phyloP scores from a whole-genome alignment of 2,329 filamentous ascomycete genomes.

The Sclerotiophoma versabilis region DNA sequence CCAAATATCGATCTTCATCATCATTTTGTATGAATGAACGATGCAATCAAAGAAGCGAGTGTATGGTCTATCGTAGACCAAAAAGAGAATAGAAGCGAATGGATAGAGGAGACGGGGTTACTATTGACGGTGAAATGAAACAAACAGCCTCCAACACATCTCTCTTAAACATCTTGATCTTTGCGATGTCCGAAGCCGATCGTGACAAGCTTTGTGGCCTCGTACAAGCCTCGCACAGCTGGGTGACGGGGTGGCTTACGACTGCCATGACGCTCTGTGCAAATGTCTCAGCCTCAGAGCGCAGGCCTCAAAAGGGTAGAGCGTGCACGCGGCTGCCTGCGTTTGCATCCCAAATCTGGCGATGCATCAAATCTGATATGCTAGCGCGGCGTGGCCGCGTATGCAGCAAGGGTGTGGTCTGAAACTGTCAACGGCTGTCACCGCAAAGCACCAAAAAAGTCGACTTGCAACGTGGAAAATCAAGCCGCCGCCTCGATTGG shows the following conservation, averaged over 20 bases:
- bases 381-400: constrained; percentile 14
- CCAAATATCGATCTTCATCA: constrained; percentile 10
- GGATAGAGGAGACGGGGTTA: not conserved
- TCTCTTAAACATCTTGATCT: not conserved
- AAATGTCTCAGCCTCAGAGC: not conserved
- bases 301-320: not conserved
- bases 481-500: not conserved
- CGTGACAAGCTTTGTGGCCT: constrained; percentile 5
- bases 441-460: not conserved
- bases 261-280: constrained; percentile 4
- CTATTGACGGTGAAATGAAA: not conserved
- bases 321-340: not conserved
- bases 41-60: not conserved
- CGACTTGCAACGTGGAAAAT: not conserved
- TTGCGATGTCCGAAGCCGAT: not conserved
- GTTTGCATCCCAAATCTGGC: not conserved
- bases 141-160: not conserved
- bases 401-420: constrained; percentile 6
- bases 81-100: constrained; percentile 2
- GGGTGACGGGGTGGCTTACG: constrained; percentile 11
- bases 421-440: constrained; percentile 1
- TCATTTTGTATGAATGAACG: not conserved
- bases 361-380: not conserved
- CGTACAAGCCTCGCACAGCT: constrained; percentile 8
- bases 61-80: not conserved